These are phyloP conservation scores for Suaeda aralocaspica DNA, from an alignment of 148 eudicot species.

Conservation along the genomic window DNA sequence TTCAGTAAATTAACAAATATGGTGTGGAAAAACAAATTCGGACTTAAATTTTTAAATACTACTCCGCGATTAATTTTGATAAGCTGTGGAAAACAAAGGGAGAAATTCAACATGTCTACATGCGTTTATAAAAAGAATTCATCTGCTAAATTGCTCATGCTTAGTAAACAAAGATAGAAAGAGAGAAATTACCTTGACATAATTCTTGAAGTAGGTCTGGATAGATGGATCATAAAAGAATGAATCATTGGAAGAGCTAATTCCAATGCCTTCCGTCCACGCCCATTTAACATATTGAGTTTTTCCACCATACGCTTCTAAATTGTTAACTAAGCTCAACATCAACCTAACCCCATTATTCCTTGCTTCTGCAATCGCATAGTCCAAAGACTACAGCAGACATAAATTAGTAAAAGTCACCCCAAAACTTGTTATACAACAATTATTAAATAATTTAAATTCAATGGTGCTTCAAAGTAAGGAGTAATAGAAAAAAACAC, in stretches of 20 bases:
- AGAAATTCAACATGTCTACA: background rate
- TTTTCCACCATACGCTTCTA: constrained; percentile 93
- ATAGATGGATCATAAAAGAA: constrained; percentile 93
- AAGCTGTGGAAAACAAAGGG: background rate
- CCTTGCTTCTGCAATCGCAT: constrained; percentile 86
- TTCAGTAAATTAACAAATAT: no score
- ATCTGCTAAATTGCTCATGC: background rate
- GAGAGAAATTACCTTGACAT: constrained; percentile 57
- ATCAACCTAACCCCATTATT: constrained; percentile 60
- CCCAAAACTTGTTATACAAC: background rate
- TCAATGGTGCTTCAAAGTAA: background rate
- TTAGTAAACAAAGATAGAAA: background rate
- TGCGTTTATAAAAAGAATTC: background rate
- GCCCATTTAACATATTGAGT: constrained; percentile 98
- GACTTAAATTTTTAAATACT: no score
- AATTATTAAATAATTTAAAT: background rate
- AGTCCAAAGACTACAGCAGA: constrained; percentile 72
- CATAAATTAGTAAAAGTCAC: constrained; percentile 7
- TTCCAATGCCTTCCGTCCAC: constrained; percentile 86
- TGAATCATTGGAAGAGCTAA: constrained; percentile 92
- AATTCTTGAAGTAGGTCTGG: constrained; percentile 77
- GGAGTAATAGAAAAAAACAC: background rate
- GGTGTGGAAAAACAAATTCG: background rate
- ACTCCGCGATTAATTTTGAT: background rate
- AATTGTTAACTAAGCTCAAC: constrained; percentile 74